A percentile compares a stretch with the other conserved stretches of the same genome.
phyloP scores from a whole-genome alignment of 805 yeast species.

The Yamadazyma phyllophila region DNA sequence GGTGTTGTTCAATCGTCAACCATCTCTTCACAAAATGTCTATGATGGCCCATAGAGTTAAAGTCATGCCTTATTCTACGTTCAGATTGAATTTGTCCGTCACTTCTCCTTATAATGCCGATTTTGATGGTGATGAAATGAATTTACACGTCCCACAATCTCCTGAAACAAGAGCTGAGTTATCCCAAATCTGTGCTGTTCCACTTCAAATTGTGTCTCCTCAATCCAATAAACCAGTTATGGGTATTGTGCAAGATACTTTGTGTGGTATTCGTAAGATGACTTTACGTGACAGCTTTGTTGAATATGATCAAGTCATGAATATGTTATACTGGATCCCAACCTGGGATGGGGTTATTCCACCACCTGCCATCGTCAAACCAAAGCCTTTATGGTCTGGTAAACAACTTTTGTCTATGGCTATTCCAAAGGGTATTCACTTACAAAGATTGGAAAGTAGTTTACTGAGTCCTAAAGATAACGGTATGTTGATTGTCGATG shows the following conservation, averaged over 20 bases:
- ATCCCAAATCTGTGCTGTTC: constrained; percentile 94
- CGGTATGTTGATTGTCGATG: constrained; percentile 94
- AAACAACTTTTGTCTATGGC: constrained; percentile 90
- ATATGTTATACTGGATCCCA: constrained; percentile 96
- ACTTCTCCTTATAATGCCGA: constrained; percentile 99
- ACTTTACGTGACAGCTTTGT: constrained; percentile 86
- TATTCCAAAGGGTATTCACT: constrained; percentile 92
- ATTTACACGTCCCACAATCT: constrained; percentile 97
- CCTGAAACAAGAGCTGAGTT: constrained; percentile 97
- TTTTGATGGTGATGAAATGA: constrained; percentile 99
- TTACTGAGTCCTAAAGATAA: constrained; percentile 83
- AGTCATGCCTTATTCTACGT: constrained; percentile 98
- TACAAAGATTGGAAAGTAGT: constrained; percentile 89
- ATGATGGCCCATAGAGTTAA: constrained; percentile 99
- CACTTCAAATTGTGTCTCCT: constrained; percentile 95
- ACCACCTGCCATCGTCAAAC: constrained; percentile 89
- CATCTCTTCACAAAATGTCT: constrained; percentile 98
- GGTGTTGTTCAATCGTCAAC: constrained; percentile 97
- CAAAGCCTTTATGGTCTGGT: constrained; percentile 97
- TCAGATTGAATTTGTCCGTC: constrained; percentile 92
- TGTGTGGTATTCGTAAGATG: constrained; percentile 96
- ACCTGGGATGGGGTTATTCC: constrained; percentile 99
- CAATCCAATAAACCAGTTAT: constrained; percentile 98
- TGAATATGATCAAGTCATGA: constrained; percentile 93
- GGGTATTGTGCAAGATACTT: constrained; percentile 99